Percentiles rank a stretch among this genome's conserved stretches.
phyloP scores from a whole-genome alignment of 2,329 filamentous ascomycete species.

The Lithohypha guttulata region DNA sequence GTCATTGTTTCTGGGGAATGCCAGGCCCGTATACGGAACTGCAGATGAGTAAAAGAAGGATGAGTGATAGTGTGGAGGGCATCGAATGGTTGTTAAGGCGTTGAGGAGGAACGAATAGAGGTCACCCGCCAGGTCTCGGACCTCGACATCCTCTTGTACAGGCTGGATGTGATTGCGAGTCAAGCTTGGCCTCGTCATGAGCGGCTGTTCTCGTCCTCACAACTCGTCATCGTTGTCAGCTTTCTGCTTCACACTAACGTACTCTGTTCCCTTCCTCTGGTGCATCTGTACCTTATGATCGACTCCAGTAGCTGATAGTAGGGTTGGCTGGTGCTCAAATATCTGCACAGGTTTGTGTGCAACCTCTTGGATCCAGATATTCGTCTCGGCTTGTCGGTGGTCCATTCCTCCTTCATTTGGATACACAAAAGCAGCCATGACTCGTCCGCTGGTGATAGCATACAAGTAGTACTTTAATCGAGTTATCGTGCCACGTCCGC shows the following conservation, averaged over 20 bases:
- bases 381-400: constrained; percentile 1
- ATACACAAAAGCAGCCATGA: background rate
- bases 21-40: constrained; percentile 7
- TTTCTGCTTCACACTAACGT: too few relatives aligned
- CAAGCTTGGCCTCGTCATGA: too few relatives aligned
- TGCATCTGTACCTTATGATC: too few relatives aligned
- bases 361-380: constrained; percentile 3
- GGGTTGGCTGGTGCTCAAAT: background rate
- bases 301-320: background rate
- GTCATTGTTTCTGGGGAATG: constrained; percentile 26
- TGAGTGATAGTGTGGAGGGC: constrained; percentile 13
- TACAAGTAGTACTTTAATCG: constrained; percentile 1
- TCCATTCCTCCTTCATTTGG: background rate
- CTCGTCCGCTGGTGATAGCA: background rate
- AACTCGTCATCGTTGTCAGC: too few relatives aligned
- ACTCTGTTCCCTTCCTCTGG: too few relatives aligned
- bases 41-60: constrained; percentile 14
- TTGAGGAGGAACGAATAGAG: background rate
- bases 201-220: too few relatives aligned
- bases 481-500: constrained; percentile 1
- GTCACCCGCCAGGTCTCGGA: too few relatives aligned
- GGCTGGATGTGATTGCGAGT: too few relatives aligned
- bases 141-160: too few relatives aligned
- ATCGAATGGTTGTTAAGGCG: constrained; percentile 14
- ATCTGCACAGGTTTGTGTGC: constrained; percentile 1